phyloP scores from a whole-genome alignment of 257 asterid genomes.

The Penstemon eatonii region DNA sequence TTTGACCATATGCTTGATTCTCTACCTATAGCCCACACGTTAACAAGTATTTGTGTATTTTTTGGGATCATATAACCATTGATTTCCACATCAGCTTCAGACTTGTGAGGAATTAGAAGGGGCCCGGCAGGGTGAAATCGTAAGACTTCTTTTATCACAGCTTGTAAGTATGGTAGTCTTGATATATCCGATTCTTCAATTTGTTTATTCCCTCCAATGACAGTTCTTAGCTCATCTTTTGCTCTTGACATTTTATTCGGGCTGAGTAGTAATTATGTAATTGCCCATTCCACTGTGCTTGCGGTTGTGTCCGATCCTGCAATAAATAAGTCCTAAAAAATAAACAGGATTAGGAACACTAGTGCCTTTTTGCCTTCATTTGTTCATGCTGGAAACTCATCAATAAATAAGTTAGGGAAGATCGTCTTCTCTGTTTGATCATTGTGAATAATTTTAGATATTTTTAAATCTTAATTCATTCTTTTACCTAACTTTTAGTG shows the following conservation, averaged over 20 bases:
- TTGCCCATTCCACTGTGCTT: constrained; percentile 28
- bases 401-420: not conserved
- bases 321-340: constrained; percentile 21
- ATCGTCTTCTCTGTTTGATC: not conserved
- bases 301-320: constrained; percentile 25
- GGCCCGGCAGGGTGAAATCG: too few species aligned
- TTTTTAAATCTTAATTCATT: not conserved
- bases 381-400: not conserved
- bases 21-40: too few species aligned
- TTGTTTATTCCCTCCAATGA: too few species aligned
- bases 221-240: constrained; percentile 10
- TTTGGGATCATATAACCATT: too few species aligned
- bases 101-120: too few species aligned
- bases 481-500: not conserved
- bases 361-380: too few species aligned
- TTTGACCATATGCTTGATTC: too few species aligned
- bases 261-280: constrained; percentile 23
- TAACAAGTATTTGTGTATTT: too few species aligned
- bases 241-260: constrained; percentile 24
- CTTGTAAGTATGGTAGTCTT: too few species aligned
- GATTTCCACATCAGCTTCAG: too few species aligned
- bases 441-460: not conserved
- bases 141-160: too few species aligned
- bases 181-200: too few species aligned
- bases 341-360: not conserved